Evolutionary conservation across 2,329 filamentous ascomycete species (phyloP).

Genomic region (Penicillium brasilianum): DNA sequence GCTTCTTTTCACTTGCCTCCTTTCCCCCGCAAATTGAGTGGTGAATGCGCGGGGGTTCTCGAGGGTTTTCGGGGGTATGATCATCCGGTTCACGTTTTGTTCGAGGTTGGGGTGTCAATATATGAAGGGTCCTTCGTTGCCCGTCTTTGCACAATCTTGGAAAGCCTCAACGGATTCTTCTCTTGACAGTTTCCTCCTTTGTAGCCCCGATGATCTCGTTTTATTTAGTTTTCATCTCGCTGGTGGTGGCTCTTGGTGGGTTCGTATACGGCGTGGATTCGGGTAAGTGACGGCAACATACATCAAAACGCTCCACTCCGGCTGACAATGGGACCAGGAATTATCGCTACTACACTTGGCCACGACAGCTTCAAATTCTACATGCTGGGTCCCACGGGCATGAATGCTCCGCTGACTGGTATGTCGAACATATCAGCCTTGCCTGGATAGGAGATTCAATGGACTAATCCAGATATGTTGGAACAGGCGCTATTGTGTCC

Average conservation of each 20-base stretch:
- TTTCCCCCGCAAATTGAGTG: neutral
- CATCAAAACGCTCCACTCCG: neutral
- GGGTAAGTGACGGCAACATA: neutral
- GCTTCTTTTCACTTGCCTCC: neutral
- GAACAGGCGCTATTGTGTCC: slow-evolving; percentile 26
- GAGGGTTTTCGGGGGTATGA: neutral
- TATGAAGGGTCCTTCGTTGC: neutral
- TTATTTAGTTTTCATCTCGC: neutral
- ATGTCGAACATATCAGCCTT: neutral
- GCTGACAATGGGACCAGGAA: slow-evolving; percentile 10
- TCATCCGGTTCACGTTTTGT: neutral
- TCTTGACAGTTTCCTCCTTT: neutral
- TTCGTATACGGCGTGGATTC: neutral
- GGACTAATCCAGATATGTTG: slow-evolving; percentile 1
- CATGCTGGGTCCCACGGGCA: slow-evolving; percentile 23
- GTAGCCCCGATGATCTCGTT: neutral
- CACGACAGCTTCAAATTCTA: slow-evolving; percentile 26
- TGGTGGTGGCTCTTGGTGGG: neutral
- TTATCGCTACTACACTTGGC: slow-evolving; percentile 25
- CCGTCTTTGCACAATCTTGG: neutral
- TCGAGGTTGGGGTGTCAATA: neutral
- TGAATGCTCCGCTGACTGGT: slow-evolving; percentile 13
- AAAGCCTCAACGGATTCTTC: neutral
- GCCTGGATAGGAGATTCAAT: neutral
- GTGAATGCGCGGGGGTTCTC: neutral